Evolutionary conservation across 164 flowering plant genomes (phyloP), one percentile per base, ranked within the genome.

Genomic region (Piper betle): DNA sequence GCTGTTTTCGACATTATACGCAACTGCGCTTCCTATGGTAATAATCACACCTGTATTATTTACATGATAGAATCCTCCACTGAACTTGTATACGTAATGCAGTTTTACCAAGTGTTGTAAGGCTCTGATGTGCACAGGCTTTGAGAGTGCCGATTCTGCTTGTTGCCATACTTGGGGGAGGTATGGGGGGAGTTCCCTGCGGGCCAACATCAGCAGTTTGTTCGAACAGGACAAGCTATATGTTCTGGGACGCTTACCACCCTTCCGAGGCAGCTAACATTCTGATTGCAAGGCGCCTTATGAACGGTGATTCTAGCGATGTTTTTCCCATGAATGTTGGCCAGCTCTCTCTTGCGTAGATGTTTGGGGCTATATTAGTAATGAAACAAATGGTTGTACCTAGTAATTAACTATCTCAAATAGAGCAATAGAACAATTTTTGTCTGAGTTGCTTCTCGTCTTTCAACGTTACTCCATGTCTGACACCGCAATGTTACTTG

Each of bases 171-270:
- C 61, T 8, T 73, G 72, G 0, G 87, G 83, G 55, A 41, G 62
- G 0, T 63, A 53, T 57, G 84, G 82, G 2, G 86, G 81, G 77
- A 48, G 25, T 77, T 3, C 83, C 82, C 1, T 81, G 87, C 42
- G 70, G 74, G 1, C 75, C 73, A 3, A 1, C 62, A 3, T 77
- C 84, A 0, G 71, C 53, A 48, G 73, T 78, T 15, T 82, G 86
- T 53, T 9, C 33, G 2, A 79, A 83, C 65, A 67, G 87, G 61
- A 70, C 75, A 2, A 79, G 78, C 67, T 79, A 74, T 43, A 74
- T 81, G 12, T 83, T 83, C 42, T 83, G 85, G 85, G 88, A 81
- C 58, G 69, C 82, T 0, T 83, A 63, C 67, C 88, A 79, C 69
- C 85, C 88, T 5, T 67, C 80, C 11, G 88, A 83, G 58, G 80